A percentile compares a stretch with the other conserved stretches of the same genome.
Conservation (phyloP, 176 grass and related monocot genomes). For the bread wheat (Triticum aestivum) region IWGSC_CS_RefSeq_v2.1 NC_057796.1:284056649-284057148, state of each 20-base stretch:
- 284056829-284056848: constrained; percentile 65
- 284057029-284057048: constrained; percentile 44
- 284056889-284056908: constrained; percentile 41
- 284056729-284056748: constrained; percentile 72
- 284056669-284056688: constrained; percentile 71
- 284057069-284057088: constrained; percentile 65
- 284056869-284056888: constrained; percentile 78
- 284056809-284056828: constrained; percentile 62
- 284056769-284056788: constrained; percentile 68
- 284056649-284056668: constrained; percentile 54
- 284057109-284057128: constrained; percentile 32
- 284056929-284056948: constrained; percentile 23
- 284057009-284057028: not conserved
- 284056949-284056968: constrained; percentile 34
- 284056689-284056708: constrained; percentile 62
- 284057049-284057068: constrained; percentile 47
- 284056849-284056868: constrained; percentile 55
- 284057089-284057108: constrained; percentile 83
- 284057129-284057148: constrained; percentile 38
- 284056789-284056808: constrained; percentile 47
- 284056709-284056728: constrained; percentile 94
- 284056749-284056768: constrained; percentile 51
- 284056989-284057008: constrained; percentile 51
- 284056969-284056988: constrained; percentile 61
- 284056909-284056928: constrained; percentile 26